Percentiles rank a stretch among this genome's conserved stretches.
These are phyloP conservation scores for Puccinia polysora DNA, from an alignment of 1,284 basidiomycete species.

Conservation along the genomic window DNA sequence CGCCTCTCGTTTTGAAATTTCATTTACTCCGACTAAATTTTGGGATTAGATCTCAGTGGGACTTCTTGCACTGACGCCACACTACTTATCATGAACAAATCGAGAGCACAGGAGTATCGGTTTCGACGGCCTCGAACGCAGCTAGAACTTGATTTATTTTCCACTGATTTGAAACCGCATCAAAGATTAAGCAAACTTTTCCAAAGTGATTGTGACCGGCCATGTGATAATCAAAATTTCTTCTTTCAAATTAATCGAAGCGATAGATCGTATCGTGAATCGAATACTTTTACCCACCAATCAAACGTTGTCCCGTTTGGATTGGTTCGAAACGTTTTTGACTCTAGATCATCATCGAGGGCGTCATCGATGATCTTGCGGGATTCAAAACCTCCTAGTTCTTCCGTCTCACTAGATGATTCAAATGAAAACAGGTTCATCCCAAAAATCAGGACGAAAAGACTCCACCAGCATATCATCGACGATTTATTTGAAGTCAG, in stretches of 20 bases:
- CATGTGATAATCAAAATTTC: not conserved
- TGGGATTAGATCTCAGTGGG: not conserved
- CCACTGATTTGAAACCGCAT: not conserved
- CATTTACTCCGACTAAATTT: too few species aligned
- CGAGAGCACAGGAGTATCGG: not conserved
- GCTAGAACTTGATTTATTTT: not conserved
- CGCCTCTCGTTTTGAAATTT: not conserved
- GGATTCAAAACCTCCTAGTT: too few species aligned
- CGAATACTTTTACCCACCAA: too few species aligned
- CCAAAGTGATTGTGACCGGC: not conserved
- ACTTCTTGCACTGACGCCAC: conserved; percentile 6
- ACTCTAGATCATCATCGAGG: too few species aligned
- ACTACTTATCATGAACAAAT: not conserved
- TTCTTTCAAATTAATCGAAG: not conserved
- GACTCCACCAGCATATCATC: too few species aligned
- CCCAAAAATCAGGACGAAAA: too few species aligned
- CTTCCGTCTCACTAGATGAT: too few species aligned
- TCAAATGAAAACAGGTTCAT: too few species aligned
- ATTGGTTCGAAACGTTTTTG: too few species aligned
- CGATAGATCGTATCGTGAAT: not conserved
- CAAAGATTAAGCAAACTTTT: not conserved
- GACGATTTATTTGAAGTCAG: too few species aligned
- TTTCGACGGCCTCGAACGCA: not conserved
- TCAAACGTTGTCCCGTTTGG: too few species aligned
- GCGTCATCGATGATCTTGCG: too few species aligned